phyloP scores from a whole-genome alignment of 805 yeast genomes.

The Kodamaea jinghongensis region DNA sequence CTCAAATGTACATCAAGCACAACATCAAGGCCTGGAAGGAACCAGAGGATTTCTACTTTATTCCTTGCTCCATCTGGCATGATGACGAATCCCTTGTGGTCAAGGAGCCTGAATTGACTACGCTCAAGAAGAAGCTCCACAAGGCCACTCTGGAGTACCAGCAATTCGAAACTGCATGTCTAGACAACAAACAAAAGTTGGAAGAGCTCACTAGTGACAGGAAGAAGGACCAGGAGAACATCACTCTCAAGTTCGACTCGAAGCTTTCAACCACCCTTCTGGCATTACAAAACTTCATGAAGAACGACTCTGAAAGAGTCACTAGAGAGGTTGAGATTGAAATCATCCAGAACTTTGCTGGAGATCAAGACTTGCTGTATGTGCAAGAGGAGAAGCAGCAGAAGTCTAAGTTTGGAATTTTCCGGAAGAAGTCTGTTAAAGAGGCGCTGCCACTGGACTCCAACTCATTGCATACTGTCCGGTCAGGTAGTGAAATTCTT shows the following conservation, averaged over 20 bases:
- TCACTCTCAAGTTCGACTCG: slow-evolving; percentile 54
- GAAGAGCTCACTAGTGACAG: slow-evolving; percentile 42
- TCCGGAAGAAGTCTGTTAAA: slow-evolving; percentile 26
- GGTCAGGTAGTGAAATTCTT: slow-evolving; percentile 16
- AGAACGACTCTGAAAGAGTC: slow-evolving; percentile 72
- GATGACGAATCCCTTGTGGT: slow-evolving; percentile 80
- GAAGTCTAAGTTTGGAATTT: slow-evolving; percentile 58
- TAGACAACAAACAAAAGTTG: slow-evolving; percentile 48
- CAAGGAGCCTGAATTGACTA: slow-evolving; percentile 55
- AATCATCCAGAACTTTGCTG: slow-evolving; percentile 81
- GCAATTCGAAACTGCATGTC: slow-evolving; percentile 40
- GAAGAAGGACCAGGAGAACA: slow-evolving; percentile 29
- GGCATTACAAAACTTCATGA: slow-evolving; percentile 59
- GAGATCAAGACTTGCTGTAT: slow-evolving; percentile 65
- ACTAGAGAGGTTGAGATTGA: slow-evolving; percentile 84
- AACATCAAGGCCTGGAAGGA: slow-evolving; percentile 75
- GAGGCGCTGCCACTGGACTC: slow-evolving; percentile 2
- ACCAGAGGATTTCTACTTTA: slow-evolving; percentile 79
- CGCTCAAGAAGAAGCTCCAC: slow-evolving; percentile 52
- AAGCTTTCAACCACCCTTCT: slow-evolving; percentile 51
- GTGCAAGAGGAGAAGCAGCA: slow-evolving; percentile 50
- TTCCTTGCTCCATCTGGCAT: slow-evolving; percentile 94
- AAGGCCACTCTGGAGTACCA: slow-evolving; percentile 36
- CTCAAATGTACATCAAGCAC: slow-evolving; percentile 91
- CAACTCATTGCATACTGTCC: slow-evolving; percentile 29